Evolutionary conservation across 208 protist species (phyloP).

Genomic region (Leishmania turanica): DNA sequence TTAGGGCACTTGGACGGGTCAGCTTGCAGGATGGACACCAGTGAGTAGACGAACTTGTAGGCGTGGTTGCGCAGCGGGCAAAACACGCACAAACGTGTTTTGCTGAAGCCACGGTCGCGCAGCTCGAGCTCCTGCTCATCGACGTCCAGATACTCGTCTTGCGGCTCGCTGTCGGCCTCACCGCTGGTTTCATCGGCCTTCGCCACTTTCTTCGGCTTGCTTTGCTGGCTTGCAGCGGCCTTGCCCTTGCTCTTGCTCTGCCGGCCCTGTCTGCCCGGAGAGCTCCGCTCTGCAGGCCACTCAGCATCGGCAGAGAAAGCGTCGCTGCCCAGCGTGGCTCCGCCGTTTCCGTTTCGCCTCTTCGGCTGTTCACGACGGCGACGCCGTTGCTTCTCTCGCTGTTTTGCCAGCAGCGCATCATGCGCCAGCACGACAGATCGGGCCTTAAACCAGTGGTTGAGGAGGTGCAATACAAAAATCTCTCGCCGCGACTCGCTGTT

Average conservation of each 20-base stretch:
- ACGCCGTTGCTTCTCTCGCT: constrained; percentile 9
- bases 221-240: not conserved
- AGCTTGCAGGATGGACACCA: constrained; percentile 76
- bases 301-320: not conserved
- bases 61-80: constrained; percentile 94
- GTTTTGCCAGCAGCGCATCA: constrained; percentile 58
- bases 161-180: constrained; percentile 5
- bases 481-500: constrained; percentile 70
- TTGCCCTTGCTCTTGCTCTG: not conserved
- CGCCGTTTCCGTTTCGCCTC: constrained; percentile 1
- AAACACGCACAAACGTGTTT: constrained; percentile 93
- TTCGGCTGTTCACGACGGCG: constrained; percentile 11
- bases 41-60: constrained; percentile 83
- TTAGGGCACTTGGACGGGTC: constrained; percentile 70
- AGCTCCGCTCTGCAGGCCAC: not conserved
- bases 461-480: constrained; percentile 67
- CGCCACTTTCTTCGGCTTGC: not conserved
- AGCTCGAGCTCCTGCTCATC: constrained; percentile 72
- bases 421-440: constrained; percentile 73
- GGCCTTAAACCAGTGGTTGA: constrained; percentile 92
- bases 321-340: not conserved
- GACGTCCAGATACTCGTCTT: constrained; percentile 16
- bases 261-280: not conserved
- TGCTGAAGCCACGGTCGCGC: constrained; percentile 95
- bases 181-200: not conserved